A percentile compares a stretch with the other conserved stretches of the same genome.
phyloP scores from a whole-genome alignment of 2,329 filamentous ascomycete genomes.

The Colletotrichum costaricense region DNA sequence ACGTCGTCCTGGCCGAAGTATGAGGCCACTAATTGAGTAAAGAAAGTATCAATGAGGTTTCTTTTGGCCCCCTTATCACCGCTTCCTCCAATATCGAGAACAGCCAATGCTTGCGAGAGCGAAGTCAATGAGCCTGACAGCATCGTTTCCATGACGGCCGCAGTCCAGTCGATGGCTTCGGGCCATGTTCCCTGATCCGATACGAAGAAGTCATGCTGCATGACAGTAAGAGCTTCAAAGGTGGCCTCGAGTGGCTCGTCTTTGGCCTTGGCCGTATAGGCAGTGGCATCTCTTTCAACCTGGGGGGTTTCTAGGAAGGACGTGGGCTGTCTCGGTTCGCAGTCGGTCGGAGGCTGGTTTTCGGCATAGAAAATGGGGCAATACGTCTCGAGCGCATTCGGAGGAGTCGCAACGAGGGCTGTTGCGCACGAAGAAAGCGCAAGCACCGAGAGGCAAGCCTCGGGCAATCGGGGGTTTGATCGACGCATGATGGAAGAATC shows the following conservation, averaged over 20 bases:
- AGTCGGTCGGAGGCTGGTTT: constrained; percentile 24
- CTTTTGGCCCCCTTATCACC: constrained; percentile 67
- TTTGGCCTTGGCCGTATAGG: constrained; percentile 24
- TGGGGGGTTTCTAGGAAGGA: constrained; percentile 20
- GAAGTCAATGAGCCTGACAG: constrained; percentile 78
- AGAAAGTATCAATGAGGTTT: constrained; percentile 86
- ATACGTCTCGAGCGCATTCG: constrained; percentile 21
- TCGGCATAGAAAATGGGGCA: constrained; percentile 37
- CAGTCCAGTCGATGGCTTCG: constrained; percentile 91
- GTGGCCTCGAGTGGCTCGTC: constrained; percentile 57
- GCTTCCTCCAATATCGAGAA: constrained; percentile 46
- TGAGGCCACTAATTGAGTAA: constrained; percentile 79
- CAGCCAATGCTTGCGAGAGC: constrained; percentile 70
- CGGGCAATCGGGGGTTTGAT: neutral
- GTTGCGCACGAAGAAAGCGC: constrained; percentile 2
- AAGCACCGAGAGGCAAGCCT: constrained; percentile 17
- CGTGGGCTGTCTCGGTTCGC: constrained; percentile 23
- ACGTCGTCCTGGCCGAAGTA: constrained; percentile 90
- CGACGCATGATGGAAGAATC: constrained; percentile 16
- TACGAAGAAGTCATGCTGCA: constrained; percentile 84
- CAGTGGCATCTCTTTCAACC: neutral
- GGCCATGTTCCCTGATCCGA: constrained; percentile 87
- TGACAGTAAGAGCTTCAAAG: constrained; percentile 74
- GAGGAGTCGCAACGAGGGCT: constrained; percentile 11
- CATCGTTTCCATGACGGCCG: constrained; percentile 84